A percentile compares a stretch with the other conserved stretches of the same genome.
Evolutionary conservation across 2,329 filamentous ascomycete genomes (phyloP).

Genomic region (Knufia fluminis): DNA sequence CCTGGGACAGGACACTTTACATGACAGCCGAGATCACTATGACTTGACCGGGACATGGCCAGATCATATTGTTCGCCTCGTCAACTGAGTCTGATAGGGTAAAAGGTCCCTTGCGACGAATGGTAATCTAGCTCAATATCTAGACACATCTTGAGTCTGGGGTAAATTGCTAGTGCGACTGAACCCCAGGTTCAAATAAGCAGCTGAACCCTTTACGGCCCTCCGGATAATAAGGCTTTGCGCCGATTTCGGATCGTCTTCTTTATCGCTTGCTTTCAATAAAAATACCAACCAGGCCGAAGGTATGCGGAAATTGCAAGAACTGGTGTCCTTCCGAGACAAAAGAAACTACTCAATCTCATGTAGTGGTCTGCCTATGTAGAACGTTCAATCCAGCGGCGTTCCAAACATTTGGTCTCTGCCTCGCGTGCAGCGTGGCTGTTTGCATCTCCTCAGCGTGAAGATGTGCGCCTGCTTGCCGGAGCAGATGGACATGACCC

Average conservation of each 20-base stretch:
- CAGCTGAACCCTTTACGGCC: too few species aligned
- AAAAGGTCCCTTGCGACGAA: too few species aligned
- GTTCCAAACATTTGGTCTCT: conserved; percentile 34
- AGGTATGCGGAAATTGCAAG: neutral
- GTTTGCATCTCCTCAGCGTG: conserved; percentile 48
- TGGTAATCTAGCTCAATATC: too few species aligned
- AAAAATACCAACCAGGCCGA: too few species aligned
- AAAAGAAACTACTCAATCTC: neutral
- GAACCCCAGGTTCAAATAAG: neutral
- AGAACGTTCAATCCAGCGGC: conserved; percentile 32
- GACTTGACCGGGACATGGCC: neutral
- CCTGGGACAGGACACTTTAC: neutral
- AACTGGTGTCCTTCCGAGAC: neutral
- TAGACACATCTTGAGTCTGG: neutral
- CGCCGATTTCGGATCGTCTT: neutral
- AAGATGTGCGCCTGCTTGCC: conserved; percentile 50
- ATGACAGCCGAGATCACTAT: neutral
- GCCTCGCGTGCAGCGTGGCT: conserved; percentile 41
- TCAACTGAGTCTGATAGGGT: too few species aligned
- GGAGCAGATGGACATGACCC: conserved; percentile 46
- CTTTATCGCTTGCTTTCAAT: too few species aligned
- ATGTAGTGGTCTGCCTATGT: neutral
- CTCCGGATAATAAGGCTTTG: neutral
- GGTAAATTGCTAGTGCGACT: neutral
- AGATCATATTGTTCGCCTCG: neutral